Percentiles rank a stretch among this genome's conserved stretches.
phyloP scores from a whole-genome alignment of 2,329 filamentous ascomycete species.

The Aureobasidium sp. region DNA sequence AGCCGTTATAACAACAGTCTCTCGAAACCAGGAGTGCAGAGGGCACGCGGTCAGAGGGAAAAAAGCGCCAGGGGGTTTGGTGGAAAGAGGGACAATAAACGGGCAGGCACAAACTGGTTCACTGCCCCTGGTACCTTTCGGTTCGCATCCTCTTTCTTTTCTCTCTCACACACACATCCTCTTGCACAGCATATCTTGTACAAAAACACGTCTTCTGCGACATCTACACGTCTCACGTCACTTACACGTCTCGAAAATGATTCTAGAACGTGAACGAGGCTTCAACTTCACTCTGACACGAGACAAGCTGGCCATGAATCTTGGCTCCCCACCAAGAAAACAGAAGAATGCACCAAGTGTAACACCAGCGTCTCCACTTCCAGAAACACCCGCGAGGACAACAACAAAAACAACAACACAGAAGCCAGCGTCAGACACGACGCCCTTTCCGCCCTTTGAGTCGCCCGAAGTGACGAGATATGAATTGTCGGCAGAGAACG shows the following conservation, averaged over 20 bases:
- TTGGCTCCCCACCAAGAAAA: conserved; percentile 9
- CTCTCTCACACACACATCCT: neutral
- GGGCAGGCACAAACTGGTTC: conserved; percentile 8
- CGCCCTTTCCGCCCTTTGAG: neutral
- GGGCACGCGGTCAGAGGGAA: neutral
- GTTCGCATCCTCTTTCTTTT: conserved; percentile 1
- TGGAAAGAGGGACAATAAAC: neutral
- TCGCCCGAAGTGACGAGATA: neutral
- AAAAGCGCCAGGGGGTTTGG: neutral
- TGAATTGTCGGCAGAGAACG: neutral
- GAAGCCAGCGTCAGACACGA: neutral
- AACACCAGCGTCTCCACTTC: neutral
- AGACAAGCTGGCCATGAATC: conserved; percentile 10
- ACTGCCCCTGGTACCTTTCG: neutral
- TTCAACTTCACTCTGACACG: conserved; percentile 11
- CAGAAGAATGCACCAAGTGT: conserved; percentile 2
- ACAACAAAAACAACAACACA: neutral
- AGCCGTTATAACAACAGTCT: conserved; percentile 3
- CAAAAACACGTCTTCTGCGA: neutral
- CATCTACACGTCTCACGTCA: neutral
- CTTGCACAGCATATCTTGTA: conserved; percentile 5
- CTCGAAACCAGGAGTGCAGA: neutral
- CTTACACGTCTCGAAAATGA: conserved; percentile 1
- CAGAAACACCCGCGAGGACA: neutral
- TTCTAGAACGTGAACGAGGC: conserved; percentile 2